Evolutionary conservation across 2,329 filamentous ascomycete genomes (phyloP), one percentile per base, ranked within the genome.

Genomic region (Aspergillus proliferans): DNA sequence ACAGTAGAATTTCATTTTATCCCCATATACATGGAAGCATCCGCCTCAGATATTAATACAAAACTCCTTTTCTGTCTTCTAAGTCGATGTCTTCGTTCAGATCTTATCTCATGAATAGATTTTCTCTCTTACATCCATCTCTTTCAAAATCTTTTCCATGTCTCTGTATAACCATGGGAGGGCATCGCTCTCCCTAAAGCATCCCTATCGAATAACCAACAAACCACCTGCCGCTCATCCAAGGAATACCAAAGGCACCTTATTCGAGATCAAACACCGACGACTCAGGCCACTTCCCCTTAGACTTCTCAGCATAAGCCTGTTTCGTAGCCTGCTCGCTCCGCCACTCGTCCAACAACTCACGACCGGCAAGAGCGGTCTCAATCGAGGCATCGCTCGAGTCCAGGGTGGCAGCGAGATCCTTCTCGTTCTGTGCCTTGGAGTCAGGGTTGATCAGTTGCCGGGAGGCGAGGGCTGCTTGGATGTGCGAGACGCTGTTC

Each of bases 381-480:
- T 79, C 74, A 22, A 83, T 69, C 6, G 76, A 76, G 38, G 78
- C 71, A 10, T 61, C 68, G 4, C 77, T 66, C 6, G 79, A 60
- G 22, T 79, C 75, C 10, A 88, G 67, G 8, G 81, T 72, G n/a
- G 73, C 74, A n/a, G 75, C 60, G n/a, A 90, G 68, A 34, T 83
- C 79, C 63, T 83, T 78, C 60, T 86, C 85, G 49, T 73, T 76
- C 59, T 79, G 73, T 2, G 72, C 60, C 60, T 79, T 75, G 30
- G 81, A 77, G 41, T 77, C 79, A 10, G 75, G 69, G 34, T 82
- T 80, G 15, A 91, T 70, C 1, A 82, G 58, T 51, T 77, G 77
- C 52, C 80, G 79, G 21, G 78, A 77, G 48, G 78, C 78, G 47
- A 88, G 77, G 33, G 76, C 83, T 2, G 84, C 78, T 48, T 87